These are phyloP conservation scores for Fonsecaea erecta DNA, from an alignment of 2,329 filamentous ascomycete species.

Conservation along the genomic window DNA sequence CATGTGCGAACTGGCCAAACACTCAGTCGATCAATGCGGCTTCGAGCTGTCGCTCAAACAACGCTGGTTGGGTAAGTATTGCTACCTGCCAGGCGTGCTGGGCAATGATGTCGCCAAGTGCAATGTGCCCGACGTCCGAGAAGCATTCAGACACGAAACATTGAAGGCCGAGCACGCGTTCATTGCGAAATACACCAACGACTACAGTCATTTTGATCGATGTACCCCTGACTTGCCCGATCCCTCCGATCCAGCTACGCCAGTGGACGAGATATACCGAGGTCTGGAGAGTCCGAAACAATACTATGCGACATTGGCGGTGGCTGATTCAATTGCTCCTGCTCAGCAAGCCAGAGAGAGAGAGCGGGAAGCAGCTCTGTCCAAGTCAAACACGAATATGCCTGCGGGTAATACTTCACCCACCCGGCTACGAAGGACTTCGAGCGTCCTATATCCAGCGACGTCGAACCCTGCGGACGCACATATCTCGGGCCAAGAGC, in stretches of 20 bases:
- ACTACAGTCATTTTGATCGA: slow-evolving; percentile 37
- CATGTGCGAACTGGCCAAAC: slow-evolving; percentile 97
- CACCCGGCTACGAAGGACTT: slow-evolving; percentile 30
- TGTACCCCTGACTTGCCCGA: slow-evolving; percentile 37
- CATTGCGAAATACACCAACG: slow-evolving; percentile 37
- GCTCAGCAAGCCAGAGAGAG: slow-evolving; percentile 31
- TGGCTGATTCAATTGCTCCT: slow-evolving; percentile 34
- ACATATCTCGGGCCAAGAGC: slow-evolving; percentile 41
- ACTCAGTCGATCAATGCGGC: slow-evolving; percentile 91
- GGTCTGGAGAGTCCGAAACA: slow-evolving; percentile 36
- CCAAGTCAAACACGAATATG: slow-evolving; percentile 20
- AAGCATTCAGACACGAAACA: slow-evolving; percentile 87
- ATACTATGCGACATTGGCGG: slow-evolving; percentile 35
- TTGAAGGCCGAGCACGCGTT: slow-evolving; percentile 80
- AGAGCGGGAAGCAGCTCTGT: slow-evolving; percentile 18
- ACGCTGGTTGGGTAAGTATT: slow-evolving; percentile 84
- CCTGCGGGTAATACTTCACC: slow-evolving; percentile 29
- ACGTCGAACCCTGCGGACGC: slow-evolving; percentile 21
- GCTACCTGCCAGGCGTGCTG: slow-evolving; percentile 73
- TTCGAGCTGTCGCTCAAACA: slow-evolving; percentile 89
- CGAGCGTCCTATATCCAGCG: slow-evolving; percentile 21
- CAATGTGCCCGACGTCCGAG: slow-evolving; percentile 90
- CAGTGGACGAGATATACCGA: slow-evolving; percentile 32
- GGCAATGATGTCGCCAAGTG: slow-evolving; percentile 95
- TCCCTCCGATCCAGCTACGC: slow-evolving; percentile 24